Conservation (phyloP, 2,329 filamentous ascomycete species). For the Neopestalotiopsis sp. region DNA sequence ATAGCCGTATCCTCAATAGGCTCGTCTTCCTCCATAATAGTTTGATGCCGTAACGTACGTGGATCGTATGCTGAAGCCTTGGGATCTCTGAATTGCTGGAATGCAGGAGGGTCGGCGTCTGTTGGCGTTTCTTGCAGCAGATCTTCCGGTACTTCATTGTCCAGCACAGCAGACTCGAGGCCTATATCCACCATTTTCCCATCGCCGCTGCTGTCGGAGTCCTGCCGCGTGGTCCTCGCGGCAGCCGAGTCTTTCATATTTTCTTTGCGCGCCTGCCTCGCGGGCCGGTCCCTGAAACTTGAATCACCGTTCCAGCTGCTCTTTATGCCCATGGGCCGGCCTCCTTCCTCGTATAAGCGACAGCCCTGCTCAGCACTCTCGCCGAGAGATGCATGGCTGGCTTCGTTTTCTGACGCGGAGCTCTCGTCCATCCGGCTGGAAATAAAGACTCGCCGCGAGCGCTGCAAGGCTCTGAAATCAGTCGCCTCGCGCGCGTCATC, state of each 20-base stretch:
- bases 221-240: conserved; percentile 35
- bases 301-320: conserved; percentile 69
- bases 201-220: conserved; percentile 41
- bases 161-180: conserved; percentile 70
- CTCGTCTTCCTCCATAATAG: conserved; percentile 44
- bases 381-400: conserved; percentile 61
- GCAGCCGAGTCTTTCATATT: conserved; percentile 36
- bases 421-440: conserved; percentile 85
- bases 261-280: conserved; percentile 51
- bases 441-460: conserved; percentile 87
- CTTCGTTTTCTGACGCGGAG: conserved; percentile 78
- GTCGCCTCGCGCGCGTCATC: conserved; percentile 91
- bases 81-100: conserved; percentile 61
- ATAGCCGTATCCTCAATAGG: conserved; percentile 39
- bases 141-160: conserved; percentile 65
- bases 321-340: conserved; percentile 59
- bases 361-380: conserved; percentile 57
- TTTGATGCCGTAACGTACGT: conserved; percentile 44
- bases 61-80: conserved; percentile 53
- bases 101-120: conserved; percentile 64
- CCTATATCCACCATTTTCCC: conserved; percentile 87
- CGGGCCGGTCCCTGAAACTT: conserved; percentile 44
- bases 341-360: conserved; percentile 51
- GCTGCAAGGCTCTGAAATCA: conserved; percentile 91
- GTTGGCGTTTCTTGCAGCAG: conserved; percentile 59